phyloP scores from a whole-genome alignment of 2,329 filamentous ascomycete species.

The Sporothrix pallida region DNA sequence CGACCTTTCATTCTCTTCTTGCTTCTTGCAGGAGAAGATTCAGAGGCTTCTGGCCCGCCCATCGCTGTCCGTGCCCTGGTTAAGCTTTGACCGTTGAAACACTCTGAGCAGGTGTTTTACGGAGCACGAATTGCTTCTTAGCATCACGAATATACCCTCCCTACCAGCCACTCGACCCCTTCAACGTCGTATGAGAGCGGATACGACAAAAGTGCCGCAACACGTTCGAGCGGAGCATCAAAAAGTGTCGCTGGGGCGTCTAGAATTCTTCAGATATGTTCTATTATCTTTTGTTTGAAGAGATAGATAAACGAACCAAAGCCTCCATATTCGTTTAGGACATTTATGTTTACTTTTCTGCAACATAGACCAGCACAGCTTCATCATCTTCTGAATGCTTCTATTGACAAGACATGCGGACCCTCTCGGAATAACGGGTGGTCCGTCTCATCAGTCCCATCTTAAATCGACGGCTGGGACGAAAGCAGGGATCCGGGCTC shows the following conservation, averaged over 20 bases:
- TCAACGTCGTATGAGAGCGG: background rate
- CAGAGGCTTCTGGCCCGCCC: background rate
- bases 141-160: slow-evolving; percentile 28
- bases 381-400: background rate
- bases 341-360: background rate
- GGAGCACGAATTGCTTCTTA: background rate
- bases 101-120: slow-evolving; percentile 13
- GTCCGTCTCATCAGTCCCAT: slow-evolving; percentile 25
- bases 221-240: background rate
- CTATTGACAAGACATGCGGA: background rate
- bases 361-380: background rate
- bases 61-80: slow-evolving; percentile 30
- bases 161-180: background rate
- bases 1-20: background rate
- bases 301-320: too few species aligned
- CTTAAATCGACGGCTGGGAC: slow-evolving; percentile 3
- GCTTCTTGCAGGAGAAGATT: background rate
- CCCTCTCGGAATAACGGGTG: background rate
- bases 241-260: too few species aligned
- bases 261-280: too few species aligned
- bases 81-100: slow-evolving; percentile 33
- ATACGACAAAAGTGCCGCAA: background rate
- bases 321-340: background rate
- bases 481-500: slow-evolving; percentile 23
- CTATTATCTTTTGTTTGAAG: too few species aligned